Base-by-base conservation (phyloP, 495 filamentous ascomycete genomes). In the Lasiosphaeria hispida region DNA sequence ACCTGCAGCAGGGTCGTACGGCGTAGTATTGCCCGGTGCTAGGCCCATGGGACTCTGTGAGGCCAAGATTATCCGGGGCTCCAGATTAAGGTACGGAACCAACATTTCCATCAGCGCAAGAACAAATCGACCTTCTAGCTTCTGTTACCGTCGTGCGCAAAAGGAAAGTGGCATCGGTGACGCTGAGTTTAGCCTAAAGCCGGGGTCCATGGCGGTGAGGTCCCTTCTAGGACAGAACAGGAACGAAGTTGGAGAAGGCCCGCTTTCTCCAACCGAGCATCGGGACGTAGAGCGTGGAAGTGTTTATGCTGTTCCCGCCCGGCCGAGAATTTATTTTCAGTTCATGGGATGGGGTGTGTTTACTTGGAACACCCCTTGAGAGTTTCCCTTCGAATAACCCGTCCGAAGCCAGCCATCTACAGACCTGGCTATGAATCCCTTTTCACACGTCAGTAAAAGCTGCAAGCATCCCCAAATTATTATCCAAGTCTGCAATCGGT, bases 31-130 rank as follows among this genome's bases (percentile, higher is more conserved):
- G 9, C 8, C 18, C 14, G 39, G 10, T 41, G 39, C 39, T 41
- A 13, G 39, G 11, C 14, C 19, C 45, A 30, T 30, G 5, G 23
- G 23, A 30, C 11, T 30, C 33, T 18, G n/a, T n/a, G n/a, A 7
- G 45, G 53, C 41, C 17, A 45, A 53, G 42, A 52, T 56, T 52
- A 52, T 41, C 58, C 58, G 53, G 15, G 8, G 19, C 39, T 47
- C 15, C 39, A 48, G 11, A 51, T 51, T 51, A 51, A 37, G 48
- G 48, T 17, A 51, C 48, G 45, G 45, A 23, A 33, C 45, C n/a
- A 30, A 1, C 30, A 30, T 30, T 5, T 5, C 23, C 23, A 30
- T 5, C 23, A 5, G 23, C 23, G 45, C 30, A 48, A 15, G 45
- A 15, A 48, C 18, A 48, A 33, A 30, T 30, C 13, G 33, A 48